Evolutionary conservation across 179 eudicot genomes (phyloP).

Genomic region (Vitellaria paradoxa): DNA sequence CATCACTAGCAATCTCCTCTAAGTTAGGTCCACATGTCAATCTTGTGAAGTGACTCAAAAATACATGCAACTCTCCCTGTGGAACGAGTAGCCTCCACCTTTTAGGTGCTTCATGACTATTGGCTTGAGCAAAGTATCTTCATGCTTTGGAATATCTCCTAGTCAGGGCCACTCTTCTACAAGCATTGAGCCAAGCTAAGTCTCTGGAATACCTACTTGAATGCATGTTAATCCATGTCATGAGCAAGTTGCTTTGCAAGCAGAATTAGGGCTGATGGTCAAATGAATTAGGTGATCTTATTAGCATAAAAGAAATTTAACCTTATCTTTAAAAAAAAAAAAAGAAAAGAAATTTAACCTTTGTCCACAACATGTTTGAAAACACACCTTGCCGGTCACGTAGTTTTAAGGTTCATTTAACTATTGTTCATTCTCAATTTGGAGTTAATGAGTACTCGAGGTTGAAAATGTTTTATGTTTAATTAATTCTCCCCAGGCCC

Average conservation of each 20-base stretch:
- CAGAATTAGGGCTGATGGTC: not conserved
- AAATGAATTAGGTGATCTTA: not conserved
- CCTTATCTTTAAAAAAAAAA: too few species aligned
- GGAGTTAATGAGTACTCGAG: not conserved
- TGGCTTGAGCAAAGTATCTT: too few species aligned
- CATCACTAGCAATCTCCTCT: too few species aligned
- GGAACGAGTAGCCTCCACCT: too few species aligned
- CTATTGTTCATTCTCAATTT: not conserved
- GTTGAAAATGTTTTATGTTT: not conserved
- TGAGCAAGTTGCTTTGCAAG: constrained; percentile 1
- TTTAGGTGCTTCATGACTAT: too few species aligned
- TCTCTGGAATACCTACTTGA: not conserved
- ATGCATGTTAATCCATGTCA: not conserved
- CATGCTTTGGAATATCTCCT: too few species aligned
- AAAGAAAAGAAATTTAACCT: not conserved
- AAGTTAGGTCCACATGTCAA: too few species aligned
- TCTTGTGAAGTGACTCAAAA: too few species aligned
- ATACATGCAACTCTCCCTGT: too few species aligned
- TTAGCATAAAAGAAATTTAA: not conserved
- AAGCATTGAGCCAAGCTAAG: too few species aligned
- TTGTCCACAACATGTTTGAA: not conserved
- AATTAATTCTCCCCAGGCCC: not conserved
- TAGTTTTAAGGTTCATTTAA: not conserved
- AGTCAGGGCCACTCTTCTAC: too few species aligned
- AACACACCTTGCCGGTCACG: not conserved